phyloP scores from a whole-genome alignment of 176 grass and related monocot genomes.

The Zoysia pacifica region DNA sequence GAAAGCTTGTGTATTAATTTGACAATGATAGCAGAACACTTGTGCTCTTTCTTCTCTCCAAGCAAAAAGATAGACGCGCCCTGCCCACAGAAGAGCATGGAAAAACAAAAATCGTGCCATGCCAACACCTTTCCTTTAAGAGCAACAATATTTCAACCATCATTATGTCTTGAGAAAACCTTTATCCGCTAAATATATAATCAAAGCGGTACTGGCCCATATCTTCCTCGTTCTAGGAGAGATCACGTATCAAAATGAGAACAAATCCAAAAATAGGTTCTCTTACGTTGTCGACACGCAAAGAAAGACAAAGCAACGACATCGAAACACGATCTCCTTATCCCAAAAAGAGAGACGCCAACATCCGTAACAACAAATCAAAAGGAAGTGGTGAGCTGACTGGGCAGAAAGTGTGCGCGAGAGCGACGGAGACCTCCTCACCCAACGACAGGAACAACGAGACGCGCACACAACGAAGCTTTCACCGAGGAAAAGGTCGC shows the following conservation, averaged over 20 bases:
- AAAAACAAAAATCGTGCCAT: not conserved
- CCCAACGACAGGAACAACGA: not conserved
- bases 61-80: too few relatives aligned
- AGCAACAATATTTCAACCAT: not conserved
- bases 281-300: slow-evolving; percentile 11
- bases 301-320: slow-evolving; percentile 8
- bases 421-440: not conserved
- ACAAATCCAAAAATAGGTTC: slow-evolving; percentile 1
- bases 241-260: not conserved
- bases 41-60: not conserved
- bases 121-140: not conserved
- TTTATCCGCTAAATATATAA: not conserved
- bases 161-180: not conserved
- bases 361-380: not conserved
- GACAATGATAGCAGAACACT: not conserved
- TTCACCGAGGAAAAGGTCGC: slow-evolving; percentile 13
- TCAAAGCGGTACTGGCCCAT: not conserved
- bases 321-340: not conserved
- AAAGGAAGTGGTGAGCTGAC: not conserved
- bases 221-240: slow-evolving; percentile 8
- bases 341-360: not conserved
- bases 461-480: not conserved
- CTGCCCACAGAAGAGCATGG: not conserved
- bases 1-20: not conserved
- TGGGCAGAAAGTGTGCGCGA: not conserved